phyloP scores from a whole-genome alignment of 805 yeast genomes.

The Candida peoriensis region DNA sequence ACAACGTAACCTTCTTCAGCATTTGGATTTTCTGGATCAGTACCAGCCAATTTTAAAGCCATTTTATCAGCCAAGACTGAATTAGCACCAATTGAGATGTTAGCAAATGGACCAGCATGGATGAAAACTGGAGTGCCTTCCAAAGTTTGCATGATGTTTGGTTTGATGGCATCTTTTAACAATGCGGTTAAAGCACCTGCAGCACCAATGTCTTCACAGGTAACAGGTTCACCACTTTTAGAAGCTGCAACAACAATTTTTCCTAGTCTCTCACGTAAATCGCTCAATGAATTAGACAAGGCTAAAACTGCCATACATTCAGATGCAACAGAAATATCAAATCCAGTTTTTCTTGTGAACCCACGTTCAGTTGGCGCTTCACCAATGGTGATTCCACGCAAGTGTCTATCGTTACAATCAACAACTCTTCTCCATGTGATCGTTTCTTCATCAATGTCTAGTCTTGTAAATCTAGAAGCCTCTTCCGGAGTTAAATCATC shows the following conservation, averaged over 20 bases:
- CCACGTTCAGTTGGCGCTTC: conserved; percentile 81
- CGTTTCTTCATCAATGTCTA: conserved; percentile 75
- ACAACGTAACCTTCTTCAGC: conserved; percentile 64
- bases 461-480: conserved; percentile 65
- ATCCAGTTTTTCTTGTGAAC: conserved; percentile 65
- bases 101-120: conserved; percentile 98
- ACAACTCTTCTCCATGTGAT: conserved; percentile 83
- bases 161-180: conserved; percentile 93
- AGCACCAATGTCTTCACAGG: conserved; percentile 91
- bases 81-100: conserved; percentile 94
- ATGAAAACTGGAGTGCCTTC: conserved; percentile 98
- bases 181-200: conserved; percentile 96
- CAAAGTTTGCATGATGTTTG: conserved; percentile 93
- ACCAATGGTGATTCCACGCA: conserved; percentile 75
- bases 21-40: conserved; percentile 33
- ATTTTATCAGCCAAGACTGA: conserved; percentile 88
- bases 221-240: conserved; percentile 70
- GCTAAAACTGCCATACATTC: conserved; percentile 89
- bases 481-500: conserved; percentile 77
- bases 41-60: conserved; percentile 77
- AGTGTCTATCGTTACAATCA: conserved; percentile 76
- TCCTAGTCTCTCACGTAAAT: conserved; percentile 85
- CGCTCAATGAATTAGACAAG: conserved; percentile 67
- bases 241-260: conserved; percentile 85
- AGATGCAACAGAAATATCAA: conserved; percentile 81